Percentiles rank a stretch among this genome's conserved stretches.
Conservation (phyloP, 2,329 filamentous ascomycete species). For the Lachnellula suecica region DNA sequence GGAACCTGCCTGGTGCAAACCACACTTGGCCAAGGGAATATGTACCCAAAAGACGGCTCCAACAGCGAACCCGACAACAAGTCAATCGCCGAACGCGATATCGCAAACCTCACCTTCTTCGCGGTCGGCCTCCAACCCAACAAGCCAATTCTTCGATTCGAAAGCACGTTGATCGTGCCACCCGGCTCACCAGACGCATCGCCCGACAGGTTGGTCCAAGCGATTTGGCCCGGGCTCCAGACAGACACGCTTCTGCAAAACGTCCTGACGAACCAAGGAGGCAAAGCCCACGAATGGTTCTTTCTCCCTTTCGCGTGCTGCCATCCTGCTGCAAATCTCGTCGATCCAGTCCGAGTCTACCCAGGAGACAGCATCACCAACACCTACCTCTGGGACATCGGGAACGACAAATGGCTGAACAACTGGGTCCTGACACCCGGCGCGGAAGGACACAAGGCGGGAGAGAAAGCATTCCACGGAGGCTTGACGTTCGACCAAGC, state of each 20-base stretch:
- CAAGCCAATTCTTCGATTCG: slow-evolving; percentile 9
- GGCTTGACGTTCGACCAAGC: slow-evolving; percentile 14
- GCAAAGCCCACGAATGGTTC: slow-evolving; percentile 13
- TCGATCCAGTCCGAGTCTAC: slow-evolving; percentile 11
- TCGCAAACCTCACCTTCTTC: slow-evolving; percentile 7
- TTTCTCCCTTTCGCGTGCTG: slow-evolving; percentile 21
- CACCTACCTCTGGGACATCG: slow-evolving; percentile 12
- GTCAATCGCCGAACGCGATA: background rate
- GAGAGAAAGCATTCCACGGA: slow-evolving; percentile 6
- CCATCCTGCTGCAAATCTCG: slow-evolving; percentile 9
- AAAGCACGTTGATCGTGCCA: slow-evolving; percentile 21
- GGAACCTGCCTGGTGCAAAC: background rate
- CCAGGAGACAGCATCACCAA: slow-evolving; percentile 17
- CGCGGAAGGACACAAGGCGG: background rate
- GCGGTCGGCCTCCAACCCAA: background rate
- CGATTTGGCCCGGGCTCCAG: slow-evolving; percentile 46
- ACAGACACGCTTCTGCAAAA: slow-evolving; percentile 17
- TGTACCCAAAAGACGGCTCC: background rate
- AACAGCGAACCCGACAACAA: background rate
- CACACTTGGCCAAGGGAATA: background rate
- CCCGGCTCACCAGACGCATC: slow-evolving; percentile 3
- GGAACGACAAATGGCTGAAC: slow-evolving; percentile 13
- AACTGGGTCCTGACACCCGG: slow-evolving; percentile 13
- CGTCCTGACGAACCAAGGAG: slow-evolving; percentile 18
- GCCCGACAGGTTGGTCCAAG: slow-evolving; percentile 49